phyloP scores from a whole-genome alignment of 1,139 yeast genomes.

The Yamadazyma jaroonii region DNA sequence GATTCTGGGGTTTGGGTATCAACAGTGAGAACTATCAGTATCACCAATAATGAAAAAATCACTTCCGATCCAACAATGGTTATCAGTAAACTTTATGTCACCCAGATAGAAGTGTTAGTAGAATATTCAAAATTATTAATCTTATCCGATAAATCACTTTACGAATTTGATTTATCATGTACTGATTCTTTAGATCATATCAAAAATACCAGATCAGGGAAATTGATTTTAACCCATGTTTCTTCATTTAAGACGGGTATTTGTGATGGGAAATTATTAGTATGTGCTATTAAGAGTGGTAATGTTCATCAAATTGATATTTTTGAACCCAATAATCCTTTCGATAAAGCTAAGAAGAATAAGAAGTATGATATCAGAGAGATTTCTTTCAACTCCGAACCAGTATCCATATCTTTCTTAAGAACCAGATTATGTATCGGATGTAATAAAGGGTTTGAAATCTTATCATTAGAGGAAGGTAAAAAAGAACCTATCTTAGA shows the following conservation, averaged over 20 bases:
- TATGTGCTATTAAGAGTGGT: slow-evolving; percentile 84
- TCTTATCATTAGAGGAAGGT: slow-evolving; percentile 77
- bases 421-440: slow-evolving; percentile 91
- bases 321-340: slow-evolving; percentile 69
- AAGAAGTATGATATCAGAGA: slow-evolving; percentile 71
- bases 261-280: slow-evolving; percentile 82
- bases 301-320: slow-evolving; percentile 76
- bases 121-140: slow-evolving; percentile 85
- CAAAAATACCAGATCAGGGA: slow-evolving; percentile 73
- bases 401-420: slow-evolving; percentile 85
- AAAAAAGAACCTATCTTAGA: slow-evolving; percentile 78
- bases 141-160: slow-evolving; percentile 76
- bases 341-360: slow-evolving; percentile 54
- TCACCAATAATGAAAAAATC: slow-evolving; percentile 44
- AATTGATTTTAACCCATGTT: slow-evolving; percentile 79
- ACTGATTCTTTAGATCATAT: slow-evolving; percentile 67
- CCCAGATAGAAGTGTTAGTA: slow-evolving; percentile 89
- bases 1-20: slow-evolving; percentile 88
- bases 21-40: slow-evolving; percentile 48
- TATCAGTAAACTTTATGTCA: slow-evolving; percentile 71
- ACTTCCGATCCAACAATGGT: slow-evolving; percentile 79
- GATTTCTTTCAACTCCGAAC: slow-evolving; percentile 80
- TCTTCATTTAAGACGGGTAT: slow-evolving; percentile 90
- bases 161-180: slow-evolving; percentile 73
- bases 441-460: slow-evolving; percentile 94